These are phyloP conservation scores for Hymenoscyphus scutula DNA, from an alignment of 2,329 filamentous ascomycete species.

Conservation along the genomic window DNA sequence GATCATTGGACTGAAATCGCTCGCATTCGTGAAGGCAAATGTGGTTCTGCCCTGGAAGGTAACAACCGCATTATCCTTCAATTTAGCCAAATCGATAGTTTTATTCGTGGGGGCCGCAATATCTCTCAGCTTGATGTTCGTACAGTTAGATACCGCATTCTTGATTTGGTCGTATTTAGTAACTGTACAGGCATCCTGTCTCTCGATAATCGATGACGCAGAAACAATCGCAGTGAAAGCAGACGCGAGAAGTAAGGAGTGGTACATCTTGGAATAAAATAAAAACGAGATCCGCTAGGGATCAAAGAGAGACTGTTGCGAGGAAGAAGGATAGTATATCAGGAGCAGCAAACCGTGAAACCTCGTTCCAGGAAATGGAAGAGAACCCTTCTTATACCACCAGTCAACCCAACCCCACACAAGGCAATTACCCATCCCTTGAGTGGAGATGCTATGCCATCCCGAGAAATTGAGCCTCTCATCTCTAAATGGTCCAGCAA, in stretches of 20 bases:
- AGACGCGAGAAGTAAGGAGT: not conserved
- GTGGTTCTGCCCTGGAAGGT: slow-evolving; percentile 61
- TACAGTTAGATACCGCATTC: slow-evolving; percentile 50
- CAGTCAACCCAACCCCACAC: not conserved
- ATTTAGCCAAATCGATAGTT: slow-evolving; percentile 54
- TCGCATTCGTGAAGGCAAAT: slow-evolving; percentile 32
- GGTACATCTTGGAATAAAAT: not conserved
- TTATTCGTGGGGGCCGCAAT: slow-evolving; percentile 56
- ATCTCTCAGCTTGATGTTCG: slow-evolving; percentile 52
- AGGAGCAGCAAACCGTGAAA: not conserved
- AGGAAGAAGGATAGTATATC: not conserved
- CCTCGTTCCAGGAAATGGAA: not conserved
- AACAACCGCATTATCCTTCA: slow-evolving; percentile 51
- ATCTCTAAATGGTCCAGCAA: no score
- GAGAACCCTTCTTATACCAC: not conserved
- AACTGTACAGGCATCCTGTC: not conserved
- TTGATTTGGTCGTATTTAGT: slow-evolving; percentile 45
- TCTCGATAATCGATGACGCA: not conserved
- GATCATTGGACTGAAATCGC: slow-evolving; percentile 35
- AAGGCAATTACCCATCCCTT: not conserved
- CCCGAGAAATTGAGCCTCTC: no score
- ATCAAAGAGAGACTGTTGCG: not conserved
- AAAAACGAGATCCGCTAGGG: not conserved
- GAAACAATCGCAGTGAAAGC: not conserved
- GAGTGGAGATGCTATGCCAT: no score